A percentile compares a stretch with the other conserved stretches of the same genome.
Conservation (phyloP, 1,139 yeast species). For the Protomyces inundatus region DNA sequence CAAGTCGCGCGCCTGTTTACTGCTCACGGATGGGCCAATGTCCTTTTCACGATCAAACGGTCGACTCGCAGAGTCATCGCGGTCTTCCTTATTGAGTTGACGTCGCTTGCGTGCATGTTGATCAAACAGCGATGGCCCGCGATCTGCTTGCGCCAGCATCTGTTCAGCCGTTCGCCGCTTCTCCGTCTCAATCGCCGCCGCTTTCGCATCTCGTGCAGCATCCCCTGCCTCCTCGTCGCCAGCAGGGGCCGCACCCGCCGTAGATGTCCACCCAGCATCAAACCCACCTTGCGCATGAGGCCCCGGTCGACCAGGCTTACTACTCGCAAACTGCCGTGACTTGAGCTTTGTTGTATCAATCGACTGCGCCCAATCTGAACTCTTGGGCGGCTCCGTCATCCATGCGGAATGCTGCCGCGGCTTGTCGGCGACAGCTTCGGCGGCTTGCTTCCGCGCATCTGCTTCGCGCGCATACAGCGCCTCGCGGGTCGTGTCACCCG, state of each 20-base stretch:
- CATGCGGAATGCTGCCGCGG: constrained; percentile 30
- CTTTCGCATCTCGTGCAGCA: constrained; percentile 28
- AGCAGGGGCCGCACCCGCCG: neutral
- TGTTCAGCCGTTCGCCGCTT: neutral
- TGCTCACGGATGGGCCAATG: constrained; percentile 28
- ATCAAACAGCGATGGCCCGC: constrained; percentile 3
- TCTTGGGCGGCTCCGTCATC: constrained; percentile 33
- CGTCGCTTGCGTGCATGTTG: constrained; percentile 28
- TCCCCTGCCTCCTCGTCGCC: neutral
- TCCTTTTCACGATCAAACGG: constrained; percentile 33
- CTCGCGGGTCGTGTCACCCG: constrained; percentile 12
- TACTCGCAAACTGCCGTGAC: constrained; percentile 28
- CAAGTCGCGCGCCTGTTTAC: constrained; percentile 21
- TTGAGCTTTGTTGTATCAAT: constrained; percentile 26
- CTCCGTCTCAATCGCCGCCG: constrained; percentile 7
- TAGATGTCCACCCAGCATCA: constrained; percentile 19
- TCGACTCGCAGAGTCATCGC: constrained; percentile 30
- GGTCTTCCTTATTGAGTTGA: constrained; percentile 16
- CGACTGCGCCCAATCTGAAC: constrained; percentile 30
- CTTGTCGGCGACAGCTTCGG: constrained; percentile 5
- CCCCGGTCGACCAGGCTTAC: constrained; percentile 2
- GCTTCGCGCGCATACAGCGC: constrained; percentile 23
- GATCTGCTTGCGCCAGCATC: neutral
- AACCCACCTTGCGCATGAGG: constrained; percentile 24
- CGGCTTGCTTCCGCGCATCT: constrained; percentile 2